Evolutionary conservation across 2,329 filamentous ascomycete species (phyloP).

Genomic region (Calonectria leucothoes): DNA sequence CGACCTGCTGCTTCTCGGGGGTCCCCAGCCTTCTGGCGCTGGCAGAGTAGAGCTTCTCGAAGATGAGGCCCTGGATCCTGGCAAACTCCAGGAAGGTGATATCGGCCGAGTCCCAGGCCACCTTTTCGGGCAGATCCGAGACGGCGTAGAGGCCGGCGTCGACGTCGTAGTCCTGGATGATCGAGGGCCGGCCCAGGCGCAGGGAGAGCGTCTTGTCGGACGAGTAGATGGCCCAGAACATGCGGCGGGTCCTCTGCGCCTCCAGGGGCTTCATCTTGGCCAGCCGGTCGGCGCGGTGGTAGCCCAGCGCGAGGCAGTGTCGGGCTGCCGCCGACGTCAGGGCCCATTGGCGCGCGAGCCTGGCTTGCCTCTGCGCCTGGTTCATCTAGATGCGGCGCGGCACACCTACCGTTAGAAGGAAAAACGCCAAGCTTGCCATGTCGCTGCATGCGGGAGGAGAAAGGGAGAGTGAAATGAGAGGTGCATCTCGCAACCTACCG

Average conservation of each 20-base stretch:
- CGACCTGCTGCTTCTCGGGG: neutral
- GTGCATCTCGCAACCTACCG: too few relatives aligned
- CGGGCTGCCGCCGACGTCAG: neutral
- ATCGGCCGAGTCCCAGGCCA: neutral
- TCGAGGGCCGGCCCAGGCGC: neutral
- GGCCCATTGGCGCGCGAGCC: neutral
- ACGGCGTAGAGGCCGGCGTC: neutral
- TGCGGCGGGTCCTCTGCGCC: neutral
- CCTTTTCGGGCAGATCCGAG: neutral
- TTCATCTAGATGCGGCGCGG: neutral
- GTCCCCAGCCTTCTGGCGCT: neutral
- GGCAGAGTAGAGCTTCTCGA: neutral
- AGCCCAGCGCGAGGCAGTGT: neutral
- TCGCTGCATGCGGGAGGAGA: neutral
- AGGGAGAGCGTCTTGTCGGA: neutral
- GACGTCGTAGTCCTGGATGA: neutral
- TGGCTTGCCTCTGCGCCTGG: neutral
- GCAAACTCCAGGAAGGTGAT: neutral
- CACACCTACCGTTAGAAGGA: too few relatives aligned
- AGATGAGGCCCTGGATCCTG: neutral
- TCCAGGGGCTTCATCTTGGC: neutral
- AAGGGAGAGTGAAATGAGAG: too few relatives aligned
- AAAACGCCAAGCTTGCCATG: neutral
- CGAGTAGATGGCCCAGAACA: neutral
- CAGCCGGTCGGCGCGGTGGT: neutral